A percentile compares a stretch with the other conserved stretches of the same genome.
Conservation (phyloP, 129 eudicot species). For the Chrysanthemum lavandulifolium region DNA sequence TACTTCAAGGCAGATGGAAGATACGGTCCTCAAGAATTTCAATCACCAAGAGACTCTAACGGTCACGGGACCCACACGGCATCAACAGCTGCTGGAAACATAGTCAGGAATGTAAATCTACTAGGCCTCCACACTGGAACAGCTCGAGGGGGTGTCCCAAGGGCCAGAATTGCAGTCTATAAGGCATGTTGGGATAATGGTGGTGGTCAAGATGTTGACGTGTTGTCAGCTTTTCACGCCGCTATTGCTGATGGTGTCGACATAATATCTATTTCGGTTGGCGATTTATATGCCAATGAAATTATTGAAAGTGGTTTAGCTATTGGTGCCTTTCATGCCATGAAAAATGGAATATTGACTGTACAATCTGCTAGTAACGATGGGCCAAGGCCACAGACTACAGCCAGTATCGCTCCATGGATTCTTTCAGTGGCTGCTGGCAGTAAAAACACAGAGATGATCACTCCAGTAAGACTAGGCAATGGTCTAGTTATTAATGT, state of each 20-base stretch:
- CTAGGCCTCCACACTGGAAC: neutral
- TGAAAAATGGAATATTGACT: constrained; percentile 11
- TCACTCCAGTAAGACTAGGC: constrained; percentile 10
- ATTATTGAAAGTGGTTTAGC: neutral
- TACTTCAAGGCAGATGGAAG: constrained; percentile 5
- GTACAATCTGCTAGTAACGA: constrained; percentile 4
- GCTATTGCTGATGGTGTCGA: constrained; percentile 15
- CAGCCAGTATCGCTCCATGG: constrained; percentile 8
- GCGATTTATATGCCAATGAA: neutral
- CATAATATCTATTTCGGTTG: neutral
- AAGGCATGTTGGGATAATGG: neutral
- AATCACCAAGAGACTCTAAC: constrained; percentile 8
- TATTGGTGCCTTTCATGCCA: constrained; percentile 9
- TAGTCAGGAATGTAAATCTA: constrained; percentile 6
- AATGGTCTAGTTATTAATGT: constrained; percentile 1
- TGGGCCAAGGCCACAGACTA: neutral
- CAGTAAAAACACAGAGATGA: neutral
- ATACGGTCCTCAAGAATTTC: neutral
- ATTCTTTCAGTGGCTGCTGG: constrained; percentile 9
- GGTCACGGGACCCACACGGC: constrained; percentile 18
- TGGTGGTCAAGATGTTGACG: neutral
- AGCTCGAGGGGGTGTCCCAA: constrained; percentile 12
- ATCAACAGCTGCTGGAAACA: constrained; percentile 8
- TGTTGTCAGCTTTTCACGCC: constrained; percentile 2
- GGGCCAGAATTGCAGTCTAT: constrained; percentile 14